Evolutionary conservation across 2,329 filamentous ascomycete genomes (phyloP), one percentile per base, ranked within the genome.

Genomic region (Fusarium chuoi): DNA sequence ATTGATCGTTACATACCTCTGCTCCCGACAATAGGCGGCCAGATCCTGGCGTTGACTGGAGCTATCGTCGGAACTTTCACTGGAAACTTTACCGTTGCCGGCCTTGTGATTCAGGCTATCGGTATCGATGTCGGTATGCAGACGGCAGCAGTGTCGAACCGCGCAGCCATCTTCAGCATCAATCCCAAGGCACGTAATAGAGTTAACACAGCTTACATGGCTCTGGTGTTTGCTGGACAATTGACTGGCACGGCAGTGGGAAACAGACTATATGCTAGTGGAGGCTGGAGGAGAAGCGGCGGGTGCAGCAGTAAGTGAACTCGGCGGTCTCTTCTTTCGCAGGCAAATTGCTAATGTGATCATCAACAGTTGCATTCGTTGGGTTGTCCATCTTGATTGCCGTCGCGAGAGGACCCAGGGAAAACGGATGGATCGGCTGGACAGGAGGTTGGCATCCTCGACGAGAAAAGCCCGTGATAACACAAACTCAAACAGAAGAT

Each of bases 121-220:
- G 81, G 91, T 2, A 87, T 91, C 69, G 94, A 96, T 75, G 86
- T 94, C 33, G 93, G 93, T 0, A 85, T 91, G 68, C 93, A 95
- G 81, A 92, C 90, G 3, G 87, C 89, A 2, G 92, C 95, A 79
- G 92, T 94, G 38, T 92, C 92, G 3, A 95, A 95, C 76, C 85
- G 94, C 0, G 86, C 87, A 1, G 87, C 89, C 8, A 93, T 96
- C 26, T 95, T 94, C 75, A 83, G 85, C 3, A 90, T 96, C 28
- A 91, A 92, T 60, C 90, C 93, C 0, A 91, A 89, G 68, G 91
- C 91, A 0, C 84, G 92, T 9, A 96, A 95, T 81, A 83, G 94
- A 7, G 88, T 96, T 30, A 96, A 96, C 79, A 95, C 93, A 0
- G 92, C 91, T 3, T 96, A 94, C 78, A 96, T 96, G 94, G 87